Base-by-base conservation (phyloP, 129 eudicot genomes). In the Kitagawia praeruptora region DNA sequence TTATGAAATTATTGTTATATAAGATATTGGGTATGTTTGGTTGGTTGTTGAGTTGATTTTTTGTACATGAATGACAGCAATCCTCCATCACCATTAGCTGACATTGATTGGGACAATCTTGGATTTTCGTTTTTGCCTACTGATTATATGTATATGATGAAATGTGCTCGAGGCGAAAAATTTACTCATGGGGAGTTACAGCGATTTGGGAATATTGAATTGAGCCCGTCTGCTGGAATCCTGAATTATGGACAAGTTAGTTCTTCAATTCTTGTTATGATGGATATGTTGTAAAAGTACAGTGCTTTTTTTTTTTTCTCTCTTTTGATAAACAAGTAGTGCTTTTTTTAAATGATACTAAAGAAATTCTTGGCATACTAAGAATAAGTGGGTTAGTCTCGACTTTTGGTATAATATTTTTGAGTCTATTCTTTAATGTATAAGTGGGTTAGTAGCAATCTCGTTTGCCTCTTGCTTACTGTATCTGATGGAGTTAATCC, bases 161-260 rank as follows among this genome's bases (percentile, higher is more conserved):
- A 89, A 79, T 93, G 97, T 80, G 58, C 97, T 58, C 85, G 74
- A 64, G 98, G 93, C 2, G 90, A 84, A 71, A 76, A 48, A 13
- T 93, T 93, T 80, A 74, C 88, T 25, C 80, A 87, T 37, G 98
- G 98, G 51, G 93, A 91, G 81, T 74, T 93, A 28, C 88, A 86
- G 76, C 90, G 85, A 18, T 93, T 88, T 85, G 96, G 98, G 76
- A 93, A 93, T 87, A 89, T 93, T 34, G 96, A 89, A 81, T 71
- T 93, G 85, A 93, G 87, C 80, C 98, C 98, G 25, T 86, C 91
- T 19, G 92, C 98, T 67, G 96, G 97, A 28, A 84, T 93, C 77
- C 83, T 93, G 37, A 93, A 93, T 78, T 93, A 93, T 79, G 98
- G 98, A 27, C 98, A 93, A 91, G 98, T 93, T 71, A 80, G 87